phyloP scores from a whole-genome alignment of 2,329 filamentous ascomycete genomes.

The Ceratocystis huliohia region DNA sequence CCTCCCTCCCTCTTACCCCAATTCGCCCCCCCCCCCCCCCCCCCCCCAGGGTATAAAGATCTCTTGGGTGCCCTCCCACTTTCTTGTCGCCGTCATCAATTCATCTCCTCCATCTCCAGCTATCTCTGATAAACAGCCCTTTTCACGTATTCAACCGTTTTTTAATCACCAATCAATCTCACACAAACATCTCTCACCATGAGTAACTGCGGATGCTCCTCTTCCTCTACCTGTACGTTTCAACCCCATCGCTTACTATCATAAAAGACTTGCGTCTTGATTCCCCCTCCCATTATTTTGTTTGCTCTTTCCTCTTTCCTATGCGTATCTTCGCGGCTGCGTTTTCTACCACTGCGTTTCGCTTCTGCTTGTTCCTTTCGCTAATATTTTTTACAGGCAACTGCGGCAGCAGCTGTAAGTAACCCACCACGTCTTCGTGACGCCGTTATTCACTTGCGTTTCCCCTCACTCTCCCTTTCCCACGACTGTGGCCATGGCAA shows the following conservation, averaged over 20 bases:
- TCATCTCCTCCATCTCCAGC: neutral
- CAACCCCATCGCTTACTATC: too few relatives aligned
- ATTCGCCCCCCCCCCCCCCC: neutral
- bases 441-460: neutral
- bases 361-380: neutral
- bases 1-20: too few relatives aligned
- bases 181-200: constrained; percentile 14
- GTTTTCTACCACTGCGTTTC: neutral
- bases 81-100: neutral
- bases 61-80: neutral
- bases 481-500: too few relatives aligned
- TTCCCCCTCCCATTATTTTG: neutral
- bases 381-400: constrained; percentile 15
- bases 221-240: constrained; percentile 15
- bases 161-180: neutral
- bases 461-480: neutral
- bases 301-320: neutral
- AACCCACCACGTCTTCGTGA: neutral
- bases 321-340: neutral
- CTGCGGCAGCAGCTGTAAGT: constrained; percentile 18
- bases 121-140: neutral
- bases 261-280: neutral
- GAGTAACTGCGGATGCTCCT: constrained; percentile 16
- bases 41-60: neutral
- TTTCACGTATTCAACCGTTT: neutral